These are phyloP conservation scores for Xerocomellus intermedius DNA, from an alignment of 768 basidiomycete genomes.

Conservation along the genomic window DNA sequence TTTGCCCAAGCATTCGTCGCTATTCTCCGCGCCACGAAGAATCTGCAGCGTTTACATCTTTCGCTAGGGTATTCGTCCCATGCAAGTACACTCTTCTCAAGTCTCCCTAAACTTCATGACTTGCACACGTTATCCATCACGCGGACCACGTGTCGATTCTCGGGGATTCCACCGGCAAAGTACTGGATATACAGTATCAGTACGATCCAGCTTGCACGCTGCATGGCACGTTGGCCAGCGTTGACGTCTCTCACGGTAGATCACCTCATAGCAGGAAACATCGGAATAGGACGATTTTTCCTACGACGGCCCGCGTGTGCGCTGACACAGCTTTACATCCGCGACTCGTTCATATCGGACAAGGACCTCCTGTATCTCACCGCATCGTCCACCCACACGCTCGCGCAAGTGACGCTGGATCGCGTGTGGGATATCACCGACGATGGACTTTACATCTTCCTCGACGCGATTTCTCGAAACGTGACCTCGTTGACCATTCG, in stretches of 20 bases:
- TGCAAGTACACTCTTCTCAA: background rate
- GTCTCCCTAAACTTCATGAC: background rate
- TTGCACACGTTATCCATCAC: background rate
- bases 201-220: background rate
- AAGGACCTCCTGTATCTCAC: background rate
- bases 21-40: conserved; percentile 1
- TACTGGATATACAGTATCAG: background rate
- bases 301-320: conserved; percentile 1
- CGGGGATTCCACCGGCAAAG: too few species aligned
- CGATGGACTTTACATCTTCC: background rate
- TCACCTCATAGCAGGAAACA: background rate
- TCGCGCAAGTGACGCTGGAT: background rate
- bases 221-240: too few species aligned
- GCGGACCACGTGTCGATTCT: background rate
- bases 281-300: background rate
- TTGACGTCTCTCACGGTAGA: conserved; percentile 1
- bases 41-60: background rate
- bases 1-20: background rate
- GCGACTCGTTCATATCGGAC: background rate
- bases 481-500: conserved; percentile 1
- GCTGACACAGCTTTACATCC: background rate
- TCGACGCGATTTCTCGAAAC: background rate
- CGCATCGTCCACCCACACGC: background rate
- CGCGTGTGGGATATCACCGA: too few species aligned
- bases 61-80: background rate